Conservation (phyloP, 805 yeast genomes). For the Myxozyma neglecta region DNA sequence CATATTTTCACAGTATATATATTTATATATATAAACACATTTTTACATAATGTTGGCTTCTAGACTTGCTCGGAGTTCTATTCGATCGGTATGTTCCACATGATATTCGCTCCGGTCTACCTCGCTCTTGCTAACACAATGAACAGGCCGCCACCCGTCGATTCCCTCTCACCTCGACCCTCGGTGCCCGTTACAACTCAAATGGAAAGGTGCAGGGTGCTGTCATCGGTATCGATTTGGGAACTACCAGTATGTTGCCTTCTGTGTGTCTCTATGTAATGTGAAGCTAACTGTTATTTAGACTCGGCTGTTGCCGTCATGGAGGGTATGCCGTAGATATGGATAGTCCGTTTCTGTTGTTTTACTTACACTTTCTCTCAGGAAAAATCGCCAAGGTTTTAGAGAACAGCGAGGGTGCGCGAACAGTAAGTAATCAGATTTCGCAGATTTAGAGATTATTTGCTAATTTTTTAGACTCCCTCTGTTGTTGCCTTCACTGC, state of each 20-base stretch:
- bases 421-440: constrained; percentile 46
- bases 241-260: constrained; percentile 59
- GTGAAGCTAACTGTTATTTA: background rate
- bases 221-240: constrained; percentile 83
- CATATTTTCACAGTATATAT: background rate
- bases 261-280: background rate
- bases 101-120: background rate
- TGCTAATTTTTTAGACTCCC: constrained; percentile 53
- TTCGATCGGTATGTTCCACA: constrained; percentile 35
- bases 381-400: constrained; percentile 70
- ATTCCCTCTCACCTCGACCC: constrained; percentile 10
- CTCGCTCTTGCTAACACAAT: background rate
- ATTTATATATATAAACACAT: background rate
- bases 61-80: constrained; percentile 43
- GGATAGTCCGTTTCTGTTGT: background rate
- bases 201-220: constrained; percentile 54
- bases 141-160: constrained; percentile 11
- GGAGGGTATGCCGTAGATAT: constrained; percentile 44
- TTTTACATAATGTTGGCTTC: constrained; percentile 42
- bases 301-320: constrained; percentile 83
- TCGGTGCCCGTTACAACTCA: constrained; percentile 48
- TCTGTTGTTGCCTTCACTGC: constrained; percentile 93
- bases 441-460: background rate
- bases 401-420: constrained; percentile 74
- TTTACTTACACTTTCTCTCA: constrained; percentile 36